These are phyloP conservation scores for Calocybe gangraenosa DNA, from an alignment of 768 basidiomycete species.

Conservation along the genomic window DNA sequence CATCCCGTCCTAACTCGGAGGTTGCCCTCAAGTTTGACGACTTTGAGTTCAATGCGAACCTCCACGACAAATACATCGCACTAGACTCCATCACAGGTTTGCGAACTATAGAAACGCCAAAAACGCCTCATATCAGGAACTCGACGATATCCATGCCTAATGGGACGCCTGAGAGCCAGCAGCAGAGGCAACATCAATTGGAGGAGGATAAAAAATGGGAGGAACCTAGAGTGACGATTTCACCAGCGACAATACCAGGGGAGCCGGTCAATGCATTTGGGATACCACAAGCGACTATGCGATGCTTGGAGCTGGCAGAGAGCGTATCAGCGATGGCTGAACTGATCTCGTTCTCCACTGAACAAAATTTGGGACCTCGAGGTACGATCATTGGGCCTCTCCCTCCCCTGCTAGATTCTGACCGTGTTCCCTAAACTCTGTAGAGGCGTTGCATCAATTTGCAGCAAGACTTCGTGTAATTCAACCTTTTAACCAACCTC, in stretches of 20 bases:
- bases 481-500: slow-evolving; percentile 20
- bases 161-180: slow-evolving; percentile 17
- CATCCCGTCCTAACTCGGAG: slow-evolving; percentile 9
- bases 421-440: slow-evolving; percentile 9
- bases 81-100: slow-evolving; percentile 56
- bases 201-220: slow-evolving; percentile 64
- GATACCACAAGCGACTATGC: slow-evolving; percentile 85
- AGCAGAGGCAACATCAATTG: slow-evolving; percentile 19
- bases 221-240: slow-evolving; percentile 58
- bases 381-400: slow-evolving; percentile 46
- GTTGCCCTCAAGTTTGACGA: slow-evolving; percentile 63
- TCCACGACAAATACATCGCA: slow-evolving; percentile 72
- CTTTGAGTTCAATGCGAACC: slow-evolving; percentile 68
- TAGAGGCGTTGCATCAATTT: slow-evolving; percentile 39
- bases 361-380: slow-evolving; percentile 53
- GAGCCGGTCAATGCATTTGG: slow-evolving; percentile 88
- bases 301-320: slow-evolving; percentile 83
- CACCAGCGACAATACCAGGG: slow-evolving; percentile 63
- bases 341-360: slow-evolving; percentile 61
- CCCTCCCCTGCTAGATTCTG: slow-evolving; percentile 3
- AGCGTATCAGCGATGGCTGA: slow-evolving; percentile 80
- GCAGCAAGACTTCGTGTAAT: slow-evolving; percentile 35
- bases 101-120: slow-evolving; percentile 39
- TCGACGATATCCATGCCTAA: slow-evolving; percentile 20
- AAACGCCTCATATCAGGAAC: slow-evolving; percentile 28